Conservation (phyloP, 768 basidiomycete genomes). For the Agaricus subrufescens region DNA sequence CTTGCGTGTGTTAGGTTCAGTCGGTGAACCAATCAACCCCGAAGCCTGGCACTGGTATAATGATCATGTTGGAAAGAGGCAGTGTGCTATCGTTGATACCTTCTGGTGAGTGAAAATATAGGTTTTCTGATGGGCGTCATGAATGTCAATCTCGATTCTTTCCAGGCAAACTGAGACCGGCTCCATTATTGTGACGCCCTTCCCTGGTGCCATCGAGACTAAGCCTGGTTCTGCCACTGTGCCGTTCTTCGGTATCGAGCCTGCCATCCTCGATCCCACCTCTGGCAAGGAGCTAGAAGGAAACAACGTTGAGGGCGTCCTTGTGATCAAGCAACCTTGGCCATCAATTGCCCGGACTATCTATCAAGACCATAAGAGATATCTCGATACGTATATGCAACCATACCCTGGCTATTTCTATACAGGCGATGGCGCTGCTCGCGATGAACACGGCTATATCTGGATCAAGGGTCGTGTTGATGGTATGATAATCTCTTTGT, state of each 20-base stretch:
- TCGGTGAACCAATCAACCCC: conserved; percentile 98
- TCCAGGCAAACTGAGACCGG: conserved; percentile 96
- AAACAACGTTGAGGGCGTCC: conserved; percentile 85
- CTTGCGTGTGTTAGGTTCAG: conserved; percentile 84
- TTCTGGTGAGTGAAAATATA: conserved; percentile 51
- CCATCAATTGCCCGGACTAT: conserved; percentile 93
- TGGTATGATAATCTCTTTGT: conserved; percentile 34
- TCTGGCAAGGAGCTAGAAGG: conserved; percentile 75
- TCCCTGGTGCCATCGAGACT: conserved; percentile 93
- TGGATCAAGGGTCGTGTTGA: conserved; percentile 99
- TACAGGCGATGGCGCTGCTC: conserved; percentile 95
- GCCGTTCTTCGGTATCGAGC: conserved; percentile 94
- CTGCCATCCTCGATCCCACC: conserved; percentile 83
- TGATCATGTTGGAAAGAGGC: conserved; percentile 81
- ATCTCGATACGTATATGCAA: conserved; percentile 49
- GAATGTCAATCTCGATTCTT: neutral
- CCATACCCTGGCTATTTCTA: conserved; percentile 91
- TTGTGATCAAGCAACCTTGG: conserved; percentile 86
- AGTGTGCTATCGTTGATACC: conserved; percentile 94
- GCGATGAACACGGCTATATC: conserved; percentile 94
- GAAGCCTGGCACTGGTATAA: conserved; percentile 99
- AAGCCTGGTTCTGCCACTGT: conserved; percentile 97
- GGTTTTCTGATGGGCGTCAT: conserved; percentile 12
- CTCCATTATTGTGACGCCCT: conserved; percentile 89
- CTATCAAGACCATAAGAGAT: conserved; percentile 86